Evolutionary conservation across 352 stramenopile genomes (phyloP).

Genomic region (Phytophthora chlamydospora): DNA sequence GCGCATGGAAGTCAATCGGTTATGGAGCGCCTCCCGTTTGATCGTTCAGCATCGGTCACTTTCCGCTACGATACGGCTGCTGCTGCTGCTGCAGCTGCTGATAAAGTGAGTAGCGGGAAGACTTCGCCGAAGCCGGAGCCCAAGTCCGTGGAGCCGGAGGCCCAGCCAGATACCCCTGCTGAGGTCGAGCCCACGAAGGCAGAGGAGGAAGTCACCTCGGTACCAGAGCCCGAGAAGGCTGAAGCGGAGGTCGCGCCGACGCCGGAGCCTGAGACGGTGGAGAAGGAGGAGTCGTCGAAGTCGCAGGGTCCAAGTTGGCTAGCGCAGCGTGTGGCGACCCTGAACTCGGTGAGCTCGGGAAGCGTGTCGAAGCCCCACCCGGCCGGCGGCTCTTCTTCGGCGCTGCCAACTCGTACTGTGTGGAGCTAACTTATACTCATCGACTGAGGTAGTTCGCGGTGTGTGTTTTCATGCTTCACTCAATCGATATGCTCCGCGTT

Average conservation of each 20-base stretch:
- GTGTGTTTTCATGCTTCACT: slow-evolving; percentile 27
- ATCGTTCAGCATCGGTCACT: slow-evolving; percentile 73
- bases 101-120: slow-evolving; percentile 28
- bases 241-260: slow-evolving; percentile 13
- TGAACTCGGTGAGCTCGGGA: slow-evolving; percentile 29
- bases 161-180: slow-evolving; percentile 11
- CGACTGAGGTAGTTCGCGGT: slow-evolving; percentile 25
- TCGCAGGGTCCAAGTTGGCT: slow-evolving; percentile 32
- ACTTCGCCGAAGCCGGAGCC: slow-evolving; percentile 16
- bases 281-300: slow-evolving; percentile 30
- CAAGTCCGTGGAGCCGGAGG: slow-evolving; percentile 19
- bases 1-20: slow-evolving; percentile 58
- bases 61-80: slow-evolving; percentile 57
- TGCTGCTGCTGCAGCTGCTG: slow-evolving; percentile 41
- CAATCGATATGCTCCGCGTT: slow-evolving; percentile 22
- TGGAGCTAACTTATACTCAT: slow-evolving; percentile 57
- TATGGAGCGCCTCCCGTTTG: slow-evolving; percentile 71
- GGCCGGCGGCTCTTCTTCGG: slow-evolving; percentile 30
- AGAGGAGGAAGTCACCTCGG: slow-evolving; percentile 9
- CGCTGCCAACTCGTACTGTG: slow-evolving; percentile 55
- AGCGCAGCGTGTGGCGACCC: slow-evolving; percentile 31
- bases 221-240: slow-evolving; percentile 21
- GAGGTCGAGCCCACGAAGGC: slow-evolving; percentile 18
- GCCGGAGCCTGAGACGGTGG: slow-evolving; percentile 19
- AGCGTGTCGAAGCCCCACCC: slow-evolving; percentile 27